These are phyloP conservation scores for Gautieria morchelliformis DNA, from an alignment of 768 basidiomycete species.

Conservation along the genomic window DNA sequence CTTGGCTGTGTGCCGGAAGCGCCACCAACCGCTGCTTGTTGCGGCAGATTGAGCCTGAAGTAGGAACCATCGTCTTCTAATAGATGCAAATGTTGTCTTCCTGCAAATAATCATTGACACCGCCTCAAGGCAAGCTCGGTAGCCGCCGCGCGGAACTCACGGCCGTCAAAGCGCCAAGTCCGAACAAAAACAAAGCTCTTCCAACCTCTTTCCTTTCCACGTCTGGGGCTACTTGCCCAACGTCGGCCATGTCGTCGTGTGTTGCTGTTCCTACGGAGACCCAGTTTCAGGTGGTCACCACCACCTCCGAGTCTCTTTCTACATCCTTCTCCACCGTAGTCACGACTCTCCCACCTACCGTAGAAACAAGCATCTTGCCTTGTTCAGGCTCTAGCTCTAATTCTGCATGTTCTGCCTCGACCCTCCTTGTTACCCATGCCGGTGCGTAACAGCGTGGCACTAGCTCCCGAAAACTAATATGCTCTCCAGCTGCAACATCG, in stretches of 20 bases:
- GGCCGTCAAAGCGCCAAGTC: not conserved
- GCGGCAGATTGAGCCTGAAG: too few relatives aligned
- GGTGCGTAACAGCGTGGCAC: too few relatives aligned
- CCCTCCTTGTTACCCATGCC: too few relatives aligned
- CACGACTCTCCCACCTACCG: not conserved
- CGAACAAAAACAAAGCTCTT: not conserved
- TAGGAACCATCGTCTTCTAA: too few relatives aligned
- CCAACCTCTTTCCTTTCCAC: not conserved
- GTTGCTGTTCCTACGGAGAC: constrained; percentile 1
- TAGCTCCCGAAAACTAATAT: not conserved
- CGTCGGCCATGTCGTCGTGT: constrained; percentile 1
- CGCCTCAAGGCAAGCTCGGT: not conserved
- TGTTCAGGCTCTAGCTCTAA: not conserved
- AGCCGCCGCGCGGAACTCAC: too few relatives aligned
- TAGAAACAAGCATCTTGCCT: not conserved
- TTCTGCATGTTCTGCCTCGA: not conserved
- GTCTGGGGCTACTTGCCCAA: not conserved
- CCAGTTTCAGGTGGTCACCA: not conserved
- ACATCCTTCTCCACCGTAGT: not conserved
- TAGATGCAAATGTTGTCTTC: too few relatives aligned
- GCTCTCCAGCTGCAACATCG: not conserved
- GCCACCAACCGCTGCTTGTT: too few relatives aligned
- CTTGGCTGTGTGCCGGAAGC: too few relatives aligned
- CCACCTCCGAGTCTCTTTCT: not conserved
- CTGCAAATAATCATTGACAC: not conserved